Evolutionary conservation across 1,139 yeast genomes (phyloP), one percentile per base, ranked within the genome.

Genomic region (Yamadazyma pseudoaaseri): DNA sequence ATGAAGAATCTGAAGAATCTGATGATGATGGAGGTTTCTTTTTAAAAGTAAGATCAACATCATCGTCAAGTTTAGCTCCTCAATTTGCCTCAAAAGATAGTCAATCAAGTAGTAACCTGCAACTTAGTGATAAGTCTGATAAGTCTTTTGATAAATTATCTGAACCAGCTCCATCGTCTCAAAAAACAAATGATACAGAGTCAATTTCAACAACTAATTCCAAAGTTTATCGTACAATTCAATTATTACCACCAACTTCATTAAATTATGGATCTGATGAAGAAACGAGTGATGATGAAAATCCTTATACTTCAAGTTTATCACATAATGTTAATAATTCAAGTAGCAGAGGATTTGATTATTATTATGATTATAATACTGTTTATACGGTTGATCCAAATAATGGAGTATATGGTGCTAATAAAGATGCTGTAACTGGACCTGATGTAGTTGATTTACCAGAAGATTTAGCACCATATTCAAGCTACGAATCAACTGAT

Each of bases 321-420:
- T 80, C 90, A 4, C 95, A 85, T 58, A 83, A 84, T 55, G 81
- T 84, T 23, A 76, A 79, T 48, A 79, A 86, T 39, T 73, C 78
- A 42, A 58, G 61, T 26, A 62, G 66, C 41, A 73, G 94, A 59
- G 92, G 95, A 31, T 81, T 81, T 52, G 89, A 84, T 54, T 84
- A 86, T 62, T 81, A 81, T 54, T 89, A 89, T 55, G 96, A 89
- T 60, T 87, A 87, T 58, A 86, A 86, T 53, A 75, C 92, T 1
- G 96, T 87, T 14, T 86, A 84, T 52, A 73, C 79, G 3, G 73
- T 68, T 24, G 79, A 77, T 45, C 75, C 76, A 14, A 63, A 73
- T 40, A 74, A 76, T 39, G 62, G 70, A 4, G 56, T 66, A 9
- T 65, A 60, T 43, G 69, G 69, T 1, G 47, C 38, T 24, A 47